Evolutionary conservation across 2,329 filamentous ascomycete genomes (phyloP).

Genomic region (Harringtonia lauricola): DNA sequence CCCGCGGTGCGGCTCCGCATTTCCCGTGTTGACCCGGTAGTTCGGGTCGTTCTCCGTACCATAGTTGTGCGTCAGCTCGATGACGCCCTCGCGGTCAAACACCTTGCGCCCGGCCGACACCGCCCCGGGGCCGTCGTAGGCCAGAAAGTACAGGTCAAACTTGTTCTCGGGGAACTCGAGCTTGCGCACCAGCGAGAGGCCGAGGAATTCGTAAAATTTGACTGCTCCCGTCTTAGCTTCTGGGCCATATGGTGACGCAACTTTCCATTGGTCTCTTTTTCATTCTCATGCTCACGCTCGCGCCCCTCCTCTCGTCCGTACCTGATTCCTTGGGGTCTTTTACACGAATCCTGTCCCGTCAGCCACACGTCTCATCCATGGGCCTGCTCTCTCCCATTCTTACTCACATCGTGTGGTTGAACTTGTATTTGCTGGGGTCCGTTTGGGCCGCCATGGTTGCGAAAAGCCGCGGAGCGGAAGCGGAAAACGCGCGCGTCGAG

Average conservation of each 20-base stretch:
- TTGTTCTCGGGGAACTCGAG: slow-evolving; percentile 76
- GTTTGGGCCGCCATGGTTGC: slow-evolving; percentile 58
- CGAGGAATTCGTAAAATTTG: slow-evolving; percentile 89
- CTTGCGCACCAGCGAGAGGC: slow-evolving; percentile 74
- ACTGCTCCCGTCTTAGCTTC: slow-evolving; percentile 31
- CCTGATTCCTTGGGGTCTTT: slow-evolving; percentile 81
- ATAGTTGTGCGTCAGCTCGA: slow-evolving; percentile 78
- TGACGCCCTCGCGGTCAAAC: slow-evolving; percentile 78
- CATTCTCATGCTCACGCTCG: neutral
- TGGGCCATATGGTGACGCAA: neutral
- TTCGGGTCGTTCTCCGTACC: slow-evolving; percentile 77
- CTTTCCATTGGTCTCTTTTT: neutral
- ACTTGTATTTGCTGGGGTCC: slow-evolving; percentile 66
- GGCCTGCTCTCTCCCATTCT: too few relatives aligned
- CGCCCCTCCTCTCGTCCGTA: slow-evolving; percentile 19
- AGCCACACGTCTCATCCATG: too few relatives aligned
- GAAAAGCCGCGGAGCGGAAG: slow-evolving; percentile 14
- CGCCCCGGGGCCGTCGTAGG: slow-evolving; percentile 68
- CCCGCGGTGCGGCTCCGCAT: slow-evolving; percentile 73
- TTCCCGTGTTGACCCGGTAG: slow-evolving; percentile 79
- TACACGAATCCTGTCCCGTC: slow-evolving; percentile 62
- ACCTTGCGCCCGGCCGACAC: slow-evolving; percentile 58
- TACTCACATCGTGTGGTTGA: slow-evolving; percentile 76
- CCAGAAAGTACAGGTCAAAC: slow-evolving; percentile 93
- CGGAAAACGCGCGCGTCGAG: neutral